Conservation (phyloP, 148 eudicot species). For the Chenopodium quinoa region DNA sequence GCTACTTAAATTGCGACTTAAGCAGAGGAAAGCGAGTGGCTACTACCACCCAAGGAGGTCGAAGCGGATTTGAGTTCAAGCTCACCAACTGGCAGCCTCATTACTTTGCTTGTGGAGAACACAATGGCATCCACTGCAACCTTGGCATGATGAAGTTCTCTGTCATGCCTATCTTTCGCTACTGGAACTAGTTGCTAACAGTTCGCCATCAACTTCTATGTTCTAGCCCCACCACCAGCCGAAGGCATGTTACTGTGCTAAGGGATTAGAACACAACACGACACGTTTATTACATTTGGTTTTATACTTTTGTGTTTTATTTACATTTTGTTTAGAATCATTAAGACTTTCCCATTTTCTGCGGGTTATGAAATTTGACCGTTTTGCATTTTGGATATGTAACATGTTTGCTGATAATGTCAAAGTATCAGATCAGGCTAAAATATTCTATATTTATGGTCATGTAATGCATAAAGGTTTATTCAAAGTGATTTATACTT, state of each 20-base stretch:
- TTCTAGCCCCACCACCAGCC: not conserved
- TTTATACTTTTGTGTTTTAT: not conserved
- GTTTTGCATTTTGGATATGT: not conserved
- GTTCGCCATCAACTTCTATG: not conserved
- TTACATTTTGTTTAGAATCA: not conserved
- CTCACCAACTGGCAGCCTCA: conserved; percentile 58
- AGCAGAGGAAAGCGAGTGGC: conserved; percentile 46
- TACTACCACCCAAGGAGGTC: conserved; percentile 41
- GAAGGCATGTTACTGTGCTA: not conserved
- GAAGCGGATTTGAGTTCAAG: conserved; percentile 59
- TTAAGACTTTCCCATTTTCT: conserved; percentile 1
- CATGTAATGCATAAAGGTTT: conserved; percentile 53
- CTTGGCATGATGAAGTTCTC: conserved; percentile 64
- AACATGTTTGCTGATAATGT: not conserved
- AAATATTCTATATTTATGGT: not conserved
- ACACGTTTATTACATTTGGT: not conserved
- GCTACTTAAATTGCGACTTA: conserved; percentile 62
- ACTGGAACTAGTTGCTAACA: not conserved
- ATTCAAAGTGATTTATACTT: not conserved
- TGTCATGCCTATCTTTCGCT: conserved; percentile 50
- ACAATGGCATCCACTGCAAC: conserved; percentile 63
- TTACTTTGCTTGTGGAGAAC: conserved; percentile 73
- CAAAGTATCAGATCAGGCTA: not conserved
- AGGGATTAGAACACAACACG: not conserved
- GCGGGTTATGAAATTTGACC: not conserved